Percentiles rank a stretch among this genome's conserved stretches.
These are phyloP conservation scores for Nepenthes gracilis DNA, from an alignment of 148 eudicot genomes.

Conservation along the genomic window DNA sequence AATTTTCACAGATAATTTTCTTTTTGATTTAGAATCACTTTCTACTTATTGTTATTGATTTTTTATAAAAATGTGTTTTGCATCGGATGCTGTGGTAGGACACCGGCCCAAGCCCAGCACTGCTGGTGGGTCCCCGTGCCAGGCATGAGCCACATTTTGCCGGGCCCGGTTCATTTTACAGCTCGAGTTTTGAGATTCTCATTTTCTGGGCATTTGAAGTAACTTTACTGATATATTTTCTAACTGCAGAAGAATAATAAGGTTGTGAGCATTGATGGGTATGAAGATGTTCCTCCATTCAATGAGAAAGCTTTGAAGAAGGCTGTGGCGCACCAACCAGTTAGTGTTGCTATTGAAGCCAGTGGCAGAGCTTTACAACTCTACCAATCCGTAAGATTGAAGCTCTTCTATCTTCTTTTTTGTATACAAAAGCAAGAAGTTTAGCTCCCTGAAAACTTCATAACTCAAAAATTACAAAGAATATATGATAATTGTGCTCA, in stretches of 20 bases:
- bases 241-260: conserved; percentile 57
- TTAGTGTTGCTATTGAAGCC: conserved; percentile 91
- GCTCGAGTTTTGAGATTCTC: too few relatives aligned
- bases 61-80: too few relatives aligned
- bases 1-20: neutral
- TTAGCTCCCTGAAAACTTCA: neutral
- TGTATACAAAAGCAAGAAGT: neutral
- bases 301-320: conserved; percentile 67
- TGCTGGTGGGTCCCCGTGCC: too few relatives aligned
- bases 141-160: too few relatives aligned
- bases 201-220: too few relatives aligned
- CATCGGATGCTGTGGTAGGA: too few relatives aligned
- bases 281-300: conserved; percentile 72
- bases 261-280: conserved; percentile 75
- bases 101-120: too few relatives aligned
- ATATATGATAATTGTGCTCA: neutral
- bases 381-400: conserved; percentile 46
- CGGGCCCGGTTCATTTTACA: too few relatives aligned
- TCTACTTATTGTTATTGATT: too few relatives aligned
- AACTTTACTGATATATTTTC: neutral
- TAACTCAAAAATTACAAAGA: neutral
- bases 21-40: too few relatives aligned
- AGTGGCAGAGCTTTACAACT: conserved; percentile 62
- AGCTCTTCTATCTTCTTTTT: neutral
- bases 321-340: conserved; percentile 92